Conservation (phyloP, 495 filamentous ascomycete genomes). For the Penicillium robsamsonii region DNA sequence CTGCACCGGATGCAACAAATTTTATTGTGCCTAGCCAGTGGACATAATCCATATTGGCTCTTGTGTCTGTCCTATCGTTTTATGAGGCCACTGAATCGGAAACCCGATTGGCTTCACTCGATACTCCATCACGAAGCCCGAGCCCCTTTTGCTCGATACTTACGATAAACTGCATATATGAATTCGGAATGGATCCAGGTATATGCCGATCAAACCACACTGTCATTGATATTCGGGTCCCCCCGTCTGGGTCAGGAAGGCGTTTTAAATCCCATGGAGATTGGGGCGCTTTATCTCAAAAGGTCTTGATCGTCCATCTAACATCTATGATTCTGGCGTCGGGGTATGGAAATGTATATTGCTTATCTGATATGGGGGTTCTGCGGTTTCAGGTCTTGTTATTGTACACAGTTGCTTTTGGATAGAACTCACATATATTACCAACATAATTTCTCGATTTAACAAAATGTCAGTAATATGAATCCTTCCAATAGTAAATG, state of each 20-base stretch:
- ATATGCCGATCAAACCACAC: neutral
- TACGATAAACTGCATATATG: conserved; percentile 9
- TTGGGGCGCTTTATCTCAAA: conserved; percentile 2
- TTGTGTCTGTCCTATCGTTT: conserved; percentile 19
- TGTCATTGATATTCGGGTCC: conserved; percentile 2
- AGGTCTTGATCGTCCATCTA: conserved; percentile 11
- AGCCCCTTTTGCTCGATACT: conserved; percentile 3
- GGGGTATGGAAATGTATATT: conserved; percentile 21
- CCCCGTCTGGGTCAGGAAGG: conserved; percentile 2
- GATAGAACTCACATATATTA: conserved; percentile 6
- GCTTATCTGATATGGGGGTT: conserved; percentile 16
- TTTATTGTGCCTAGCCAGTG: neutral
- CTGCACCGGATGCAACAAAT: neutral
- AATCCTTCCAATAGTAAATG: neutral
- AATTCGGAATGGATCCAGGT: conserved; percentile 6
- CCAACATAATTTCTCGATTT: conserved; percentile 1
- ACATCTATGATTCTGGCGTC: conserved; percentile 15
- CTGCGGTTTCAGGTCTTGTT: conserved; percentile 6
- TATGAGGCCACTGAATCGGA: neutral
- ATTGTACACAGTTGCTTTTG: conserved; percentile 13
- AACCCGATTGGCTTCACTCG: neutral
- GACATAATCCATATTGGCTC: conserved; percentile 16
- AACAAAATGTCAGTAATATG: neutral
- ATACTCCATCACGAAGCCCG: conserved; percentile 8
- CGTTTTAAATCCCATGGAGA: conserved; percentile 1